A percentile compares a stretch with the other conserved stretches of the same genome.
Evolutionary conservation across 2,329 filamentous ascomycete species (phyloP).

Genomic region (Trichophyton simii): DNA sequence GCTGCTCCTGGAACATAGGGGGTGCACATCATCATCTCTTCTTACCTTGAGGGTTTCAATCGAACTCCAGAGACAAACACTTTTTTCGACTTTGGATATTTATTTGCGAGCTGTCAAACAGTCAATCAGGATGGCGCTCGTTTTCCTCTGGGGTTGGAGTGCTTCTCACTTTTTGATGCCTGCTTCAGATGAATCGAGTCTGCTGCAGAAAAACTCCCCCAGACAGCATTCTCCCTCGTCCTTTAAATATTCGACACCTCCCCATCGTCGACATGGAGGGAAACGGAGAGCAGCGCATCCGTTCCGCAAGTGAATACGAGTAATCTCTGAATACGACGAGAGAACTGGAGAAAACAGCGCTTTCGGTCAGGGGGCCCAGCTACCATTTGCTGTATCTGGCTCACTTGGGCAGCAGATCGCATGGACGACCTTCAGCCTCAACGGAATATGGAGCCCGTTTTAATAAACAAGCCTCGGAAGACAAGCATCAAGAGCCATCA

Average conservation of each 20-base stretch:
- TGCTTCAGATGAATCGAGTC: neutral
- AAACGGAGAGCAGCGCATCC: neutral
- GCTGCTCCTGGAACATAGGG: neutral
- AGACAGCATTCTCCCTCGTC: neutral
- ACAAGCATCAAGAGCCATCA: neutral
- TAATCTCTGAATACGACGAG: constrained; percentile 1
- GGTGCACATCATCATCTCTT: too few species aligned
- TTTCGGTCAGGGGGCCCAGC: neutral
- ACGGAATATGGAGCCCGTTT: neutral
- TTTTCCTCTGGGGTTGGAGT: neutral
- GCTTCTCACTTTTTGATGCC: neutral
- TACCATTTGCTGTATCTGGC: neutral
- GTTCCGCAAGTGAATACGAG: neutral
- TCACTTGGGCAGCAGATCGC: neutral
- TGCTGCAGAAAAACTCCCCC: neutral
- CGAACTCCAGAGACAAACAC: neutral
- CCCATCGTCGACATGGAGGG: neutral
- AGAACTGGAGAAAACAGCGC: neutral
- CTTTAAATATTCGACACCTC: neutral
- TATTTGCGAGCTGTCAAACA: neutral
- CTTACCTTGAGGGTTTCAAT: neutral
- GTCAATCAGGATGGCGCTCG: neutral
- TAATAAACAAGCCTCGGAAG: neutral
- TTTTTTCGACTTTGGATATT: neutral
- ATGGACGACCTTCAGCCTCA: neutral